Evolutionary conservation across 441 rosid genomes (phyloP), one percentile per base, ranked within the genome.

Genomic region (Gossypium davidsonii): DNA sequence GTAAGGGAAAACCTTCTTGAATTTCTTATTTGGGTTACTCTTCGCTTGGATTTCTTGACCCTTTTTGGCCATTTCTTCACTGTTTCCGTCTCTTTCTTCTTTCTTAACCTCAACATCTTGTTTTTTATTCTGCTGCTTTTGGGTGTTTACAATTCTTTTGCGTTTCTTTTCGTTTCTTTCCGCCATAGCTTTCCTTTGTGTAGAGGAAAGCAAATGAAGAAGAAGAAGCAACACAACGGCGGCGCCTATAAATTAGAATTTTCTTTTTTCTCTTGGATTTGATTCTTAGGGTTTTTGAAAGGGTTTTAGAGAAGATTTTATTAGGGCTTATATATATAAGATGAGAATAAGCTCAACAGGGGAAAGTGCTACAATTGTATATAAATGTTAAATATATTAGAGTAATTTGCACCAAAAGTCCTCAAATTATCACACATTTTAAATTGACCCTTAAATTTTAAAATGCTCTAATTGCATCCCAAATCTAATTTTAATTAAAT

Each of bases 1-100:
- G 65, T 77, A 92, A 0, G 99, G 93, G 31, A 75, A 88, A 39
- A 79, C 81, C 59, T 83, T 88, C 72, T 86, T 82, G 64, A 76
- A 81, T 68, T 85, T 89, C 79, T 82, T 84, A 82, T 84, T 89
- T 70, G 81, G 81, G 65, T 60, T 46, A 65, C 2, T 72, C 70
- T 49, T 73, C 23, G 1, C 62, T 63, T 52, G 52, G 8, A 37
- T 25, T 62, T 18, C 62, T 3, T 17, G 15, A 12, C 72, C 5
- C 26, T 5, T 28, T 67, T 67, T 67, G 44, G 15, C 42, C 56
- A 28, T 57, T 15, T 34, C 44, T 4, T 51, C 58, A n/a, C 4
- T 51, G 72, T 39, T 73, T 31, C 4, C 69, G n/a, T 72, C 26
- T 10, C 14, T 37, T 71, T 21, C 48, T 53, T 28, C 59, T 51